Conservation (phyloP, 139 green algal species). For the Micractinium conductrix region DNA sequence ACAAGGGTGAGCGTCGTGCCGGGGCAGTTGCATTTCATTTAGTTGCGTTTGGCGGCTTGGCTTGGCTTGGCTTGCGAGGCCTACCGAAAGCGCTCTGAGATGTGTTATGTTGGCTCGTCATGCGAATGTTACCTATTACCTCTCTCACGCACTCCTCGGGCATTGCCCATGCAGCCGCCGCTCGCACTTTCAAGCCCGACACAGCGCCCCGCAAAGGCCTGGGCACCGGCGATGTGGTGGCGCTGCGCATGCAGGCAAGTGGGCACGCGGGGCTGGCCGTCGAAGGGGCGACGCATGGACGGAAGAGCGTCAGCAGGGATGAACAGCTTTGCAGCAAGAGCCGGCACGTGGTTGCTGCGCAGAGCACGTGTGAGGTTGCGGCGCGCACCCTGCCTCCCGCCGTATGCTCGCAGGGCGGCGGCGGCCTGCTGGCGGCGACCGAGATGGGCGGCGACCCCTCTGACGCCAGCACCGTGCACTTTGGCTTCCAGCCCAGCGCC, state of each 20-base stretch:
- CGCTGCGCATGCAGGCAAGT: conserved; percentile 25
- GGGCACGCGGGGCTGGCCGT: too few species aligned
- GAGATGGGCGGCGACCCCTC: background rate
- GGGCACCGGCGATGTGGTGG: conserved; percentile 48
- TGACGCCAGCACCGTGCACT: background rate
- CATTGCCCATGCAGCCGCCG: conserved; percentile 16
- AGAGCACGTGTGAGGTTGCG: too few species aligned
- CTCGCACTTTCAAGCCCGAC: conserved; percentile 26
- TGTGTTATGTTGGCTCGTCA: too few species aligned
- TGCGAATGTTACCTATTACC: too few species aligned
- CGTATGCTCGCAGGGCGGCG: conserved; percentile 3
- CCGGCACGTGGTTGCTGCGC: too few species aligned
- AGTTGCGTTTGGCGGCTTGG: background rate
- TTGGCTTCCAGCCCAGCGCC: background rate
- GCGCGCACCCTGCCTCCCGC: too few species aligned
- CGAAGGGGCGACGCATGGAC: too few species aligned
- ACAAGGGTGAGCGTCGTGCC: conserved; percentile 6
- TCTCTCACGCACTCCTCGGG: too few species aligned
- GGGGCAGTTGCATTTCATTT: background rate
- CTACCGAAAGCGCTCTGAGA: too few species aligned
- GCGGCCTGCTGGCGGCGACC: conserved; percentile 1
- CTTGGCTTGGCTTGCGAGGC: too few species aligned
- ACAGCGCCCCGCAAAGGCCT: conserved; percentile 29
- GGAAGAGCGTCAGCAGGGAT: too few species aligned
- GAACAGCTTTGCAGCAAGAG: too few species aligned